A percentile compares a stretch with the other conserved stretches of the same genome.
Conservation (phyloP, 805 yeast genomes). For the Sugiyamaella mastotermitis region DNA sequence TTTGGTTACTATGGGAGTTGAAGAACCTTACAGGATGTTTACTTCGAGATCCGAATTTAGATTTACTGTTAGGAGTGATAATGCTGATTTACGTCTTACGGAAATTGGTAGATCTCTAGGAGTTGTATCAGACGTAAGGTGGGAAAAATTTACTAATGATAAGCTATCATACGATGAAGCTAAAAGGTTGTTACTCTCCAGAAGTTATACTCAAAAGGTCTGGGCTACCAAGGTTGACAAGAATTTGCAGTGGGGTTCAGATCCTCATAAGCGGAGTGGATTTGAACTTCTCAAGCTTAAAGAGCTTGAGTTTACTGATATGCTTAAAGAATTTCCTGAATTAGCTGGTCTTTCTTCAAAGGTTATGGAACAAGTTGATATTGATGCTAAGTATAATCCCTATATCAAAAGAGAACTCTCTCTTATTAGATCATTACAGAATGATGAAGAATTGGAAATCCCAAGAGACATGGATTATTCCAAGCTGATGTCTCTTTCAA, state of each 20-base stretch:
- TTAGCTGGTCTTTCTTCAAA: conserved; percentile 31
- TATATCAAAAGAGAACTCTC: conserved; percentile 67
- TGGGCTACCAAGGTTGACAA: conserved; percentile 49
- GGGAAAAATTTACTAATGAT: conserved; percentile 42
- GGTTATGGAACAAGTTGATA: conserved; percentile 59
- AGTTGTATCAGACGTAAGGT: conserved; percentile 57
- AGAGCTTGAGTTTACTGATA: conserved; percentile 25
- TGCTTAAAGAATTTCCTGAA: conserved; percentile 34
- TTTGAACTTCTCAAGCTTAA: conserved; percentile 65
- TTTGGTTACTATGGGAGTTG: conserved; percentile 88
- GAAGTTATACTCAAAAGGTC: conserved; percentile 45
- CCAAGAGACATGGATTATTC: conserved; percentile 65
- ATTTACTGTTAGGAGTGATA: conserved; percentile 84
- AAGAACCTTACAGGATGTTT: conserved; percentile 97
- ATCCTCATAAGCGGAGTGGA: conserved; percentile 48
- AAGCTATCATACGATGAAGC: conserved; percentile 39
- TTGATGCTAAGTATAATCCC: conserved; percentile 80
- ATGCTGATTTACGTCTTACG: conserved; percentile 85
- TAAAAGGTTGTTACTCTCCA: conserved; percentile 39
- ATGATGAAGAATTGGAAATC: conserved; percentile 72
- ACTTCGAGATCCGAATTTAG: conserved; percentile 94
- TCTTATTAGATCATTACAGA: conserved; percentile 67
- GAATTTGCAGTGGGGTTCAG: conserved; percentile 30
- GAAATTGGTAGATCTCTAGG: conserved; percentile 60
- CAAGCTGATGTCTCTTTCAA: conserved; percentile 56